phyloP scores from a whole-genome alignment of 2,329 filamentous ascomycete species.

The Talaromyces sp. region DNA sequence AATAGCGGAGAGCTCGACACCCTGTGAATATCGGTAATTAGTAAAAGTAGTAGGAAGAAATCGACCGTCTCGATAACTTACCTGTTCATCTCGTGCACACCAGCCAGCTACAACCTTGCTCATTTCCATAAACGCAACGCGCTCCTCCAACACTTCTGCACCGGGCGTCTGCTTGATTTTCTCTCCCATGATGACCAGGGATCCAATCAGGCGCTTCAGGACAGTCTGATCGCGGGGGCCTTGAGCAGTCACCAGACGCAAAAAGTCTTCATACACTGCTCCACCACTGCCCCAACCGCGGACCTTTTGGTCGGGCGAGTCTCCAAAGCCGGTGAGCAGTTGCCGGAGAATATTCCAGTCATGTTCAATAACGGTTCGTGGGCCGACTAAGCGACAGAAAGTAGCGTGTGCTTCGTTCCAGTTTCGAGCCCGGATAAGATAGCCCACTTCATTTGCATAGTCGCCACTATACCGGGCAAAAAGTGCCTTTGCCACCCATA shows the following conservation, averaged over 20 bases:
- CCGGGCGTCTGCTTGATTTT: constrained; percentile 47
- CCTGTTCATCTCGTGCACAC: constrained; percentile 57
- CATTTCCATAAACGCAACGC: constrained; percentile 78
- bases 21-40: constrained; percentile 17
- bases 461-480: constrained; percentile 71
- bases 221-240: constrained; percentile 36
- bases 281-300: constrained; percentile 67
- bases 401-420: constrained; percentile 79
- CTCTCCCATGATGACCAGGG: constrained; percentile 39
- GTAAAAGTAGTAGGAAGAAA: neutral
- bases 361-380: constrained; percentile 72
- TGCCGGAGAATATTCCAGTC: constrained; percentile 67
- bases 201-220: constrained; percentile 43
- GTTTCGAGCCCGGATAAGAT: constrained; percentile 70
- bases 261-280: constrained; percentile 61
- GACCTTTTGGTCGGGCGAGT: constrained; percentile 57
- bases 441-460: constrained; percentile 67
- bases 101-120: constrained; percentile 65
- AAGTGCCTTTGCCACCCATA: constrained; percentile 82
- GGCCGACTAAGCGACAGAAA: constrained; percentile 74
- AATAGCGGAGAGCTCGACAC: constrained; percentile 32
- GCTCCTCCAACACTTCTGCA: constrained; percentile 50
- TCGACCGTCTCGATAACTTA: constrained; percentile 32
- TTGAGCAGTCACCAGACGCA: constrained; percentile 43
- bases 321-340: constrained; percentile 66